phyloP scores from a whole-genome alignment of 2,329 filamentous ascomycete species.

The Neonectria faginata region DNA sequence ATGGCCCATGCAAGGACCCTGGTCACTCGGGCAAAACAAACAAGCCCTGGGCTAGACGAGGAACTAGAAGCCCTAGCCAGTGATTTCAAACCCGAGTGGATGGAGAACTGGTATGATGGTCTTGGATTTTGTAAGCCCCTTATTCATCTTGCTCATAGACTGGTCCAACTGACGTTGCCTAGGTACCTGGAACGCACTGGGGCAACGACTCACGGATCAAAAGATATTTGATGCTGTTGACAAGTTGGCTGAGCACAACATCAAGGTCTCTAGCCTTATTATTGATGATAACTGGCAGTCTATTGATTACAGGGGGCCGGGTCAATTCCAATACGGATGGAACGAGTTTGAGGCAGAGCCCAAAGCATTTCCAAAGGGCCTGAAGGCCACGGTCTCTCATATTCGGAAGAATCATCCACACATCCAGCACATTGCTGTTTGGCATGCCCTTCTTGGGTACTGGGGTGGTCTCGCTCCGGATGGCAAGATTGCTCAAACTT shows the following conservation, averaged over 20 bases:
- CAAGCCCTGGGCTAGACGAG: constrained; percentile 56
- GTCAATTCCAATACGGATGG: constrained; percentile 74
- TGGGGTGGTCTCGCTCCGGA: constrained; percentile 88
- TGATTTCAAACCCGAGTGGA: constrained; percentile 72
- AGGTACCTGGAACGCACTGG: constrained; percentile 94
- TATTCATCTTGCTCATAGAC: not conserved
- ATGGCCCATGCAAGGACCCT: constrained; percentile 86
- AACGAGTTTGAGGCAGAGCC: constrained; percentile 87
- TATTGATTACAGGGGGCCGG: constrained; percentile 64
- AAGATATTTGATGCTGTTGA: constrained; percentile 83
- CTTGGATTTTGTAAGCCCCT: constrained; percentile 82
- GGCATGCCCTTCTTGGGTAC: constrained; percentile 91
- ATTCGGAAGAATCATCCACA: constrained; percentile 77
- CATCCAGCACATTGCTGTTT: constrained; percentile 88
- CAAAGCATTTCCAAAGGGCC: constrained; percentile 80
- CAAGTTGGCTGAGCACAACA: constrained; percentile 74
- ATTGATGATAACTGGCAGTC: constrained; percentile 98
- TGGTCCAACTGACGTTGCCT: constrained; percentile 30
- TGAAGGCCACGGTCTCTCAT: constrained; percentile 76
- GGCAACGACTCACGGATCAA: constrained; percentile 82
- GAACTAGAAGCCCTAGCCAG: constrained; percentile 60
- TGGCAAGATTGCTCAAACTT: constrained; percentile 79
- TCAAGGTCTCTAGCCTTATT: constrained; percentile 86
- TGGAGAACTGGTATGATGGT: constrained; percentile 91
- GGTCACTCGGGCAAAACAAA: constrained; percentile 54